phyloP scores from a whole-genome alignment of 2,329 filamentous ascomycete species.

The Byssothecium circinans region DNA sequence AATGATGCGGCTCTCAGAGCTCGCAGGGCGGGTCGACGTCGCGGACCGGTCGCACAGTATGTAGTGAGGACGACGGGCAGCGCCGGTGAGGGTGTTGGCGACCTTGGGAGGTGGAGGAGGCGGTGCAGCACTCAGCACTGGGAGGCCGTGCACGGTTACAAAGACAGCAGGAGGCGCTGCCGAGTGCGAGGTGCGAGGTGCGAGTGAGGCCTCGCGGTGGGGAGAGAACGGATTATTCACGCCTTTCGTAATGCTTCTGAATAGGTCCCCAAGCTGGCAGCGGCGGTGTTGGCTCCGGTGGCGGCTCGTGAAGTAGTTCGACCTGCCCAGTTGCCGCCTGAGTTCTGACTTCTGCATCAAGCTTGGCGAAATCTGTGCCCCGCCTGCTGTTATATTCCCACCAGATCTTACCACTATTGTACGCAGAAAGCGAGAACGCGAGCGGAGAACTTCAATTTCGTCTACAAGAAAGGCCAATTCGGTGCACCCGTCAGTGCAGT shows the following conservation, averaged over 20 bases:
- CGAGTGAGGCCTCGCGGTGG: constrained; percentile 17
- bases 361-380: no score
- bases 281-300: no score
- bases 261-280: constrained; percentile 3
- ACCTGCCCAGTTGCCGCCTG: no score
- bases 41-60: constrained; percentile 4
- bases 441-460: no score
- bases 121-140: constrained; percentile 31
- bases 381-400: no score
- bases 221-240: constrained; percentile 22
- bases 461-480: no score
- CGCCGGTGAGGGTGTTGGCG: constrained; percentile 22
- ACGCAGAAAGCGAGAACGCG: no score
- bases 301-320: no score
- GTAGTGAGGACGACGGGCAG: constrained; percentile 12
- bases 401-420: no score
- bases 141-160: constrained; percentile 27
- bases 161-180: constrained; percentile 23
- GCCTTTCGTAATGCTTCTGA: constrained; percentile 19
- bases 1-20: constrained; percentile 36
- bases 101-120: constrained; percentile 29
- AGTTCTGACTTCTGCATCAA: no score
- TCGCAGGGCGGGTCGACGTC: constrained; percentile 18
- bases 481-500: no score
- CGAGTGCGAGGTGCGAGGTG: no score